phyloP scores from a whole-genome alignment of 2,329 filamentous ascomycete species.

The Trichophyton schoenleinii region DNA sequence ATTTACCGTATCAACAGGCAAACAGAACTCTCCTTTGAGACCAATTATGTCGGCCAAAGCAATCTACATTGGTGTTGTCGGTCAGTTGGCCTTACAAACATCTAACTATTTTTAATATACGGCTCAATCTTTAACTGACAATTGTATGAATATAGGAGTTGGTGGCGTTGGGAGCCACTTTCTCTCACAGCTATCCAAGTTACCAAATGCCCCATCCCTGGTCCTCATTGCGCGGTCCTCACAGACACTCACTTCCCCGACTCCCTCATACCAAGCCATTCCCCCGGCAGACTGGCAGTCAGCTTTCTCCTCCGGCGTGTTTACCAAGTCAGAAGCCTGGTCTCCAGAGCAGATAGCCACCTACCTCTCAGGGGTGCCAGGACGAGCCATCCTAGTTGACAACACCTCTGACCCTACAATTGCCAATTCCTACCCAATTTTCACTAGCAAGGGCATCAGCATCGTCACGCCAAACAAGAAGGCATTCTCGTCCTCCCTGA shows the following conservation, averaged over 20 bases:
- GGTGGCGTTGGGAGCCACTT: slow-evolving; percentile 91
- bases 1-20: background rate
- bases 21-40: background rate
- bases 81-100: slow-evolving; percentile 16
- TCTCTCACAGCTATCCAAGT: slow-evolving; percentile 63
- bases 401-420: slow-evolving; percentile 88
- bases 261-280: slow-evolving; percentile 53
- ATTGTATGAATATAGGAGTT: slow-evolving; percentile 48
- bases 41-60: slow-evolving; percentile 23
- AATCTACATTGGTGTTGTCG: slow-evolving; percentile 33
- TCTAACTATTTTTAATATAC: background rate
- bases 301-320: slow-evolving; percentile 50
- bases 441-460: slow-evolving; percentile 70
- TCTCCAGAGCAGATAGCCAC: slow-evolving; percentile 58
- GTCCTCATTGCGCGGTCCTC: slow-evolving; percentile 78
- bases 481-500: slow-evolving; percentile 71
- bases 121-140: background rate
- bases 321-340: slow-evolving; percentile 39
- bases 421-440: slow-evolving; percentile 67
- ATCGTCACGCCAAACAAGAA: slow-evolving; percentile 98
- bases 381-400: slow-evolving; percentile 75
- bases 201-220: slow-evolving; percentile 58
- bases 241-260: slow-evolving; percentile 62
- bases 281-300: slow-evolving; percentile 45
- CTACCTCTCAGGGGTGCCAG: slow-evolving; percentile 65